These are phyloP conservation scores for Leccinum subtestaceum DNA, from an alignment of 768 basidiomycete species.

Conservation along the genomic window DNA sequence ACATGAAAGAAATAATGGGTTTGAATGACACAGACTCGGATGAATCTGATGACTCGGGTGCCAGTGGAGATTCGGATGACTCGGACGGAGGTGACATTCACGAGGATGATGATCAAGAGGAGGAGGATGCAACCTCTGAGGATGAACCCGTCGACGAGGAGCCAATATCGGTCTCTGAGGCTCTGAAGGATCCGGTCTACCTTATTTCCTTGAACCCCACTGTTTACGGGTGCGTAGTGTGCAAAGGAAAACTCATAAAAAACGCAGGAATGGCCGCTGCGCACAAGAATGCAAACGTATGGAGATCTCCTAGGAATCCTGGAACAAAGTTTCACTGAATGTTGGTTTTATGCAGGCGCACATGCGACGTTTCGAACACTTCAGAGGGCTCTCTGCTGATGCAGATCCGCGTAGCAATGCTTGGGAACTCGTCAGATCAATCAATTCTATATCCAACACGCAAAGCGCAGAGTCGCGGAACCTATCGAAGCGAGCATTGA, in stretches of 20 bases:
- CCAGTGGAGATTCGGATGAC: constrained; percentile 22
- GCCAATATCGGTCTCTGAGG: constrained; percentile 54
- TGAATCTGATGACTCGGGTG: constrained; percentile 43
- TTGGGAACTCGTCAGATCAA: constrained; percentile 37
- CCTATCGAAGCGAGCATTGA: constrained; percentile 59
- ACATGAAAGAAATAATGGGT: constrained; percentile 62
- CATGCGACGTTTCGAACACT: constrained; percentile 53
- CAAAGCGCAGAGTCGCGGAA: constrained; percentile 14
- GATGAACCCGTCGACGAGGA: constrained; percentile 31
- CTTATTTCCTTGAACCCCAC: constrained; percentile 53
- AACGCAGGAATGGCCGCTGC: constrained; percentile 49
- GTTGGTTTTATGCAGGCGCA: constrained; percentile 48
- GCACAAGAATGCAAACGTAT: constrained; percentile 63
- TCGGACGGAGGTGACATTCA: constrained; percentile 20
- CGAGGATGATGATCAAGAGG: constrained; percentile 27
- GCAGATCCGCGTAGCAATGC: constrained; percentile 47
- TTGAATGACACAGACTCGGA: constrained; percentile 75
- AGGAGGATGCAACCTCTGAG: constrained; percentile 24
- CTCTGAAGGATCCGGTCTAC: constrained; percentile 62
- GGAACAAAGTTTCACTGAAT: neutral
- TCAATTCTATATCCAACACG: constrained; percentile 4
- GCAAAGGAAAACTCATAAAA: constrained; percentile 73
- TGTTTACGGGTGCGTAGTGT: constrained; percentile 59
- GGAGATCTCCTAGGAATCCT: constrained; percentile 30
- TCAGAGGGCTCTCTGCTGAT: constrained; percentile 40